Evolutionary conservation across 352 stramenopile genomes (phyloP).

Genomic region (Phytophthora foliorum): DNA sequence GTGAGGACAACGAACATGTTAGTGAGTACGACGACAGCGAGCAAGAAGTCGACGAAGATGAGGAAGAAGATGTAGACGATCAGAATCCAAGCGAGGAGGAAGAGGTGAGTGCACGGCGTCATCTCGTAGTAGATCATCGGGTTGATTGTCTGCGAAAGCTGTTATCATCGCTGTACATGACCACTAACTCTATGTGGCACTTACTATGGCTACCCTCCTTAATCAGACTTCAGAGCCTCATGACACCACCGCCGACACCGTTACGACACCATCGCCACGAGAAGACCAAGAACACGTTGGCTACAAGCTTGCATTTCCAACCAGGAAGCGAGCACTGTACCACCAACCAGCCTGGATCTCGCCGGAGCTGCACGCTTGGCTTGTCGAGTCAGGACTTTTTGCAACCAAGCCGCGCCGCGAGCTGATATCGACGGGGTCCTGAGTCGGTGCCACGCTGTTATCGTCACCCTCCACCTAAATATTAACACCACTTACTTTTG

Average conservation of each 20-base stretch:
- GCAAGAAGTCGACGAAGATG: slow-evolving; percentile 6
- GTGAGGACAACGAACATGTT: not conserved
- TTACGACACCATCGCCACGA: slow-evolving; percentile 1
- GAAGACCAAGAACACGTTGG: not conserved
- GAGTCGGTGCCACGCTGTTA: slow-evolving; percentile 8
- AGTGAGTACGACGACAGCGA: not conserved
- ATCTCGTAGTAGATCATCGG: slow-evolving; percentile 21
- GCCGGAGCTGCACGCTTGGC: slow-evolving; percentile 59
- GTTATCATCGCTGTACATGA: slow-evolving; percentile 19
- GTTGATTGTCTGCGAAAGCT: slow-evolving; percentile 16
- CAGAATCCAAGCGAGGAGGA: not conserved
- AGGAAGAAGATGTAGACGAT: slow-evolving; percentile 14
- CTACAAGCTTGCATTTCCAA: slow-evolving; percentile 7
- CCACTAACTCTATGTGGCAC: slow-evolving; percentile 38
- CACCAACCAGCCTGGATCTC: slow-evolving; percentile 76
- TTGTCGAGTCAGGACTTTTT: slow-evolving; percentile 61
- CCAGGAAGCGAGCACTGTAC: slow-evolving; percentile 34
- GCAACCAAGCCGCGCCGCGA: slow-evolving; percentile 39
- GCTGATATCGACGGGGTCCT: slow-evolving; percentile 13
- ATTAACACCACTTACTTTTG: slow-evolving; percentile 39
- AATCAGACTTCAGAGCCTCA: slow-evolving; percentile 15
- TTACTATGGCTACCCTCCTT: slow-evolving; percentile 9
- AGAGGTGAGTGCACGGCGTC: slow-evolving; percentile 8
- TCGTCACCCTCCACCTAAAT: slow-evolving; percentile 30
- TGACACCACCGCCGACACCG: slow-evolving; percentile 2